Evolutionary conservation across 202 grass and related monocot species (phyloP).

Genomic region (Hordeum pubiflorum): DNA sequence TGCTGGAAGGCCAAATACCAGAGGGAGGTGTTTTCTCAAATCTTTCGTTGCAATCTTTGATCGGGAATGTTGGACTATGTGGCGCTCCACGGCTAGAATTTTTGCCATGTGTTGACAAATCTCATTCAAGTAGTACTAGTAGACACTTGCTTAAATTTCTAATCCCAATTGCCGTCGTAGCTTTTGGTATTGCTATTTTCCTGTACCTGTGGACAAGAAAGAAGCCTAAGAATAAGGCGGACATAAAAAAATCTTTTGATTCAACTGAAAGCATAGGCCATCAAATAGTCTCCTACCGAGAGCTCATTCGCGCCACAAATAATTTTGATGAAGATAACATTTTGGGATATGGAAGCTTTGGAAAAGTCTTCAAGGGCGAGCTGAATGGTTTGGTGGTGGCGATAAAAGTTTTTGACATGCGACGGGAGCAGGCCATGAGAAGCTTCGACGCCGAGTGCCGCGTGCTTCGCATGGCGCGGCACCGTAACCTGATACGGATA

Average conservation of each 20-base stretch:
- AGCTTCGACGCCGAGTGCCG: constrained; percentile 24
- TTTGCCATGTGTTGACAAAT: background rate
- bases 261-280: background rate
- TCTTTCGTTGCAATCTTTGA: background rate
- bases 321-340: background rate
- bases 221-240: too few species aligned
- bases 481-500: constrained; percentile 40
- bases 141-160: background rate
- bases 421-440: background rate
- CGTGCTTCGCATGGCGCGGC: background rate
- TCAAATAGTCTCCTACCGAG: background rate
- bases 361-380: background rate
- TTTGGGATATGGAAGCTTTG: background rate
- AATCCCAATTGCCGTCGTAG: background rate
- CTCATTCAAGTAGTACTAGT: background rate
- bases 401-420: background rate
- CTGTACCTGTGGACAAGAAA: background rate
- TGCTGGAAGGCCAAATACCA: constrained; percentile 27
- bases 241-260: too few species aligned
- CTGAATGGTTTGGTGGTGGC: background rate
- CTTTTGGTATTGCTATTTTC: background rate
- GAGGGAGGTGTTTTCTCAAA: constrained; percentile 24
- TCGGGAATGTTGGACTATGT: constrained; percentile 16
- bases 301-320: background rate
- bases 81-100: background rate